A percentile compares a stretch with the other conserved stretches of the same genome.
Evolutionary conservation across 257 asterid species (phyloP).

Genomic region (Datura wrightii): DNA sequence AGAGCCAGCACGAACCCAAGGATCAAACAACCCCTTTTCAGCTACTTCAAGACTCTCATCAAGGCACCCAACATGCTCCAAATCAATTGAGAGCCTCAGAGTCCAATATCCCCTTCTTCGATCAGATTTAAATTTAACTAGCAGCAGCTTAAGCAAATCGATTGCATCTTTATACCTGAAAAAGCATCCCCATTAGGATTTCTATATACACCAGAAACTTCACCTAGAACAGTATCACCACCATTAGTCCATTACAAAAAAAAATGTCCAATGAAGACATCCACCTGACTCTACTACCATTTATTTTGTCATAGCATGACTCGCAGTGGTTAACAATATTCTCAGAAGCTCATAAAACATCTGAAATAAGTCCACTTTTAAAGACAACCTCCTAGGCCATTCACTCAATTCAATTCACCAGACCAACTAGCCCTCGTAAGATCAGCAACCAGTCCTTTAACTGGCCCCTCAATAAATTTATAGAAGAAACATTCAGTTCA

Average conservation of each 20-base stretch:
- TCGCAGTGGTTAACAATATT: neutral
- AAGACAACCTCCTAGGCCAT: neutral
- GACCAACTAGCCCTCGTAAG: neutral
- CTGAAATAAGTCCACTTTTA: neutral
- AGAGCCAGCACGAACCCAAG: slow-evolving; percentile 96
- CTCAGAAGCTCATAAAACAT: neutral
- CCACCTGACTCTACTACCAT: neutral
- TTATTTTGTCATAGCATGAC: neutral
- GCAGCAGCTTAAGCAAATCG: slow-evolving; percentile 69
- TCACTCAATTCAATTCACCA: slow-evolving; percentile 20
- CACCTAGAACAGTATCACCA: slow-evolving; percentile 11
- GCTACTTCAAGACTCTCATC: slow-evolving; percentile 90
- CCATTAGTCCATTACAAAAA: neutral
- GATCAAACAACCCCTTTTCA: slow-evolving; percentile 77
- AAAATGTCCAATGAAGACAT: neutral
- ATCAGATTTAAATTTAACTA: slow-evolving; percentile 59
- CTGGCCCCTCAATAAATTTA: neutral
- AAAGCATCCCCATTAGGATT: slow-evolving; percentile 32
- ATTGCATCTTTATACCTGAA: slow-evolving; percentile 77
- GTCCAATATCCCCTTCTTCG: slow-evolving; percentile 96
- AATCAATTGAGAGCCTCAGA: slow-evolving; percentile 82
- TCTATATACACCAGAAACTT: slow-evolving; percentile 15
- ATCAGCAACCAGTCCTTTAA: neutral
- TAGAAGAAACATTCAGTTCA: neutral
- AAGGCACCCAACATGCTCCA: slow-evolving; percentile 80